These are phyloP conservation scores for Rhizomucor miehei DNA, from an alignment of 371 early-diverging fungal genomes.

Conservation along the genomic window DNA sequence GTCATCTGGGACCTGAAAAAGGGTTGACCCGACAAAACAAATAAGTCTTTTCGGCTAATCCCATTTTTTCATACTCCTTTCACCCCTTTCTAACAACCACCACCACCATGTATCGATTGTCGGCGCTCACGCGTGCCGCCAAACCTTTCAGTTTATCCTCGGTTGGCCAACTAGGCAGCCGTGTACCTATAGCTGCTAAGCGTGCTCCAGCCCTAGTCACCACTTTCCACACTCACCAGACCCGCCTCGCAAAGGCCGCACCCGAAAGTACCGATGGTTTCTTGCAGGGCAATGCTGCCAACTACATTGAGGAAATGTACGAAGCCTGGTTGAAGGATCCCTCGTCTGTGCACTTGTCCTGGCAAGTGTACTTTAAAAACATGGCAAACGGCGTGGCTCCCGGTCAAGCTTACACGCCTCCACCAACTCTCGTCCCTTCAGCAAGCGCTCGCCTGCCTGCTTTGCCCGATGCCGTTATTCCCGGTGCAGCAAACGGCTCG, in stretches of 20 bases:
- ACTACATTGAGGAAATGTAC: constrained; percentile 97
- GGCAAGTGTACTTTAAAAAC: constrained; percentile 97
- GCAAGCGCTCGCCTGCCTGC: constrained; percentile 66
- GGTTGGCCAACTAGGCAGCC: not conserved
- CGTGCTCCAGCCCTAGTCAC: constrained; percentile 1
- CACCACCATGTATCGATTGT: constrained; percentile 19
- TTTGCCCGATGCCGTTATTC: constrained; percentile 45
- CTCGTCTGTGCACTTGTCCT: constrained; percentile 91
- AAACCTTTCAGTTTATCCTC: constrained; percentile 9
- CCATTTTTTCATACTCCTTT: constrained; percentile 6
- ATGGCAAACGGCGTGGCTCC: constrained; percentile 45
- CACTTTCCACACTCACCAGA: constrained; percentile 17
- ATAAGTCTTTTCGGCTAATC: not conserved
- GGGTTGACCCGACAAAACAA: no score
- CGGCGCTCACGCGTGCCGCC: constrained; percentile 20
- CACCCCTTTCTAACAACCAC: constrained; percentile 7
- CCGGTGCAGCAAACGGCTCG: constrained; percentile 36
- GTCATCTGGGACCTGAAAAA: no score
- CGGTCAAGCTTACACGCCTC: constrained; percentile 73
- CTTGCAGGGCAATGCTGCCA: constrained; percentile 19
- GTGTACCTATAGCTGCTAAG: constrained; percentile 8
- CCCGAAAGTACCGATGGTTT: constrained; percentile 17
- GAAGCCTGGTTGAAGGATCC: constrained; percentile 91
- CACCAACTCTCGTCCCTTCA: constrained; percentile 78
- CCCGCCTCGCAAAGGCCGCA: constrained; percentile 15